Evolutionary conservation across 2,329 filamentous ascomycete genomes (phyloP), one percentile per base, ranked within the genome.

Genomic region (Talaromyces funiculosus): DNA sequence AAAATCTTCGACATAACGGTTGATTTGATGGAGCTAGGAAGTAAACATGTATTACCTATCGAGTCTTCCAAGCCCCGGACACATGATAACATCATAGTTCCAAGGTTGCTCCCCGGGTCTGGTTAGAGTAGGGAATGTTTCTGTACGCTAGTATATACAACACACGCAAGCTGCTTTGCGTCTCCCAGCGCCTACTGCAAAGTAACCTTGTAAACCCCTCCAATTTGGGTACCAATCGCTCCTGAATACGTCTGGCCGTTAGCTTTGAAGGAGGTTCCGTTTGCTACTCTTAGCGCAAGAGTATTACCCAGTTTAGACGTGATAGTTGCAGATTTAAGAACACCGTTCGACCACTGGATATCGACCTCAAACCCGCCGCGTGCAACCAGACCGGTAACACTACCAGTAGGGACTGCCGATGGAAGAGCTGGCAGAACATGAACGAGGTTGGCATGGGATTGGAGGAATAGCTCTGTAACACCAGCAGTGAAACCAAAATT

Each of bases 401-500:
- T 63, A 3, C 75, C 75, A 16, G 22, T 55, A 3, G 62, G 62
- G 67, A 75, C 73, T 14, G 65, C 64, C 2, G 40, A 26, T 0
- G 74, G 74, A 51, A 72, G 69, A 6, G 73, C 72, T 16, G 76
- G 75, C 2, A 77, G 62, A 14, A 78, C 62, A 55, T 67, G 63
- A 58, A 76, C 66, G 42, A 68, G 65, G n/a, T 67, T 53, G 0
- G n/a, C 45, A 68, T 45, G 67, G 66, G 63, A 70, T 63, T 80
- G 77, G 14, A 80, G 62, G n/a, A 80, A 63, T 65, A 75, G 76
- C 65, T 80, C 78, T 0, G 75, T 64, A 12, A 81, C 73, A 0
- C 74, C 79, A 12, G 75, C 74, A 16, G 74, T 73, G 2, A 74
- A 75, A 1, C 78, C 79, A 58, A 80, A 78, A 56, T 81, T 81